These are phyloP conservation scores for Cardamine resedifolia DNA, from an alignment of 345 rosid species.

Conservation along the genomic window DNA sequence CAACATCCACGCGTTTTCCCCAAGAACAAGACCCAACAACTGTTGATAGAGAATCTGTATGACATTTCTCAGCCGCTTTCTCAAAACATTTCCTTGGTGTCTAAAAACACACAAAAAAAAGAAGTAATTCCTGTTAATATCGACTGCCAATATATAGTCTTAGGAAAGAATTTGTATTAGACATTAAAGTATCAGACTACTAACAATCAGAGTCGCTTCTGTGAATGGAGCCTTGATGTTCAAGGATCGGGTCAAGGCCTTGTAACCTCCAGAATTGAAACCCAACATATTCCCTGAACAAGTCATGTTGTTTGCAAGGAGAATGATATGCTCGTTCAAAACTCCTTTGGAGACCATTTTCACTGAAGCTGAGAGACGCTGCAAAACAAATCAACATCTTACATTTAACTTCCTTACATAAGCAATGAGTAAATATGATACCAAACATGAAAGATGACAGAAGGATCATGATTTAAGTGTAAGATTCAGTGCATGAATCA, in stretches of 20 bases:
- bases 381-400: constrained; percentile 37
- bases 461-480: constrained; percentile 12
- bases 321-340: constrained; percentile 82
- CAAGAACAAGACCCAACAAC: constrained; percentile 93
- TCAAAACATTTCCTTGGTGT: constrained; percentile 86
- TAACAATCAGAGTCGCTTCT: constrained; percentile 87
- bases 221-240: constrained; percentile 91
- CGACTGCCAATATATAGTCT: constrained; percentile 11
- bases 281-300: constrained; percentile 86
- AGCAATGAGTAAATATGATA: neutral
- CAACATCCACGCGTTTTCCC: constrained; percentile 90
- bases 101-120: constrained; percentile 45
- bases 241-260: constrained; percentile 65
- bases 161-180: constrained; percentile 12
- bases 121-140: neutral
- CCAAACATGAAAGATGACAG: neutral
- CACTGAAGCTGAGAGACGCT: constrained; percentile 90
- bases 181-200: constrained; percentile 33
- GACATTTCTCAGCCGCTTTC: constrained; percentile 88
- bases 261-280: constrained; percentile 83
- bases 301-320: constrained; percentile 85
- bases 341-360: constrained; percentile 82
- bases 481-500: neutral
- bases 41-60: constrained; percentile 68
- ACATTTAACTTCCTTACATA: constrained; percentile 9